phyloP scores from a whole-genome alignment of 768 basidiomycete genomes.

The Mycena belliarum region DNA sequence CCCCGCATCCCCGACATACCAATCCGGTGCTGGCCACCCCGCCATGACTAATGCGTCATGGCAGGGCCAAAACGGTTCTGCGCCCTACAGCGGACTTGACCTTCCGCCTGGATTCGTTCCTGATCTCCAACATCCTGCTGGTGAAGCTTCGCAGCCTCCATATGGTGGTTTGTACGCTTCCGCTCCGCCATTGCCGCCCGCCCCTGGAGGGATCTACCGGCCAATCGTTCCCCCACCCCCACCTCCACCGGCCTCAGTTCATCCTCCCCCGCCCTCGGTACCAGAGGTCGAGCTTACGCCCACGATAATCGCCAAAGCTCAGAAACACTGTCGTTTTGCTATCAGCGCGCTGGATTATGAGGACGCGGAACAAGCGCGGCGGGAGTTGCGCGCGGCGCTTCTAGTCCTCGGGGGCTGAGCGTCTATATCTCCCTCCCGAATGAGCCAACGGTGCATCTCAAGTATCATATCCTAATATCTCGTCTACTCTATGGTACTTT shows the following conservation, averaged over 20 bases:
- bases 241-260: conserved; percentile 20
- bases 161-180: conserved; percentile 18
- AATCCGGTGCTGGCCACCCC: conserved; percentile 4
- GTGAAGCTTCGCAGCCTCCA: conserved; percentile 1
- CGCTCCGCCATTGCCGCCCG: conserved; percentile 14
- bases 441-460: not conserved
- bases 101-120: conserved; percentile 25
- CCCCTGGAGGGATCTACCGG: conserved; percentile 3
- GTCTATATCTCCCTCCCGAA: not conserved
- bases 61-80: not conserved
- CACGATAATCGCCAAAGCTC: conserved; percentile 66
- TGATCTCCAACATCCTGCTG: conserved; percentile 2
- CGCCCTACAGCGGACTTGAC: not conserved
- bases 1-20: conserved; percentile 17
- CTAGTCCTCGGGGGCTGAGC: conserved; percentile 56
- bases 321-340: conserved; percentile 92
- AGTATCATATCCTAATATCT: not conserved
- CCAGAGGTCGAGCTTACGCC: conserved; percentile 57
- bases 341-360: conserved; percentile 97
- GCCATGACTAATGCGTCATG: not conserved
- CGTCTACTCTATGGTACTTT: not conserved
- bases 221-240: conserved; percentile 31
- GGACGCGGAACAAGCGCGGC: conserved; percentile 82
- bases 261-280: conserved; percentile 29
- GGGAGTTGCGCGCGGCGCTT: conserved; percentile 79